Evolutionary conservation across 129 eudicot genomes (phyloP).

Genomic region (Lactuca saligna): DNA sequence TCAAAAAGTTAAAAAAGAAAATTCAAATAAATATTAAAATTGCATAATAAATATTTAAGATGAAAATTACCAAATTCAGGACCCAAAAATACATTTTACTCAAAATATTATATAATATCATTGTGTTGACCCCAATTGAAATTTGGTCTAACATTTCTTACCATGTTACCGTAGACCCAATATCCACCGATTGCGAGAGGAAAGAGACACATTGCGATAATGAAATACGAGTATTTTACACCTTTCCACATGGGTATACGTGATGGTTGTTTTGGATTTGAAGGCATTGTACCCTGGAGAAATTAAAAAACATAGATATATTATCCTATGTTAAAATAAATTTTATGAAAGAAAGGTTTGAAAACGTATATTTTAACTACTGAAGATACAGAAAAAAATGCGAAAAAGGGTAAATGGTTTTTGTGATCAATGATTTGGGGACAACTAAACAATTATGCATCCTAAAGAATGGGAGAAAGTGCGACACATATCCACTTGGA

Average conservation of each 20-base stretch:
- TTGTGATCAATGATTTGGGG: constrained; percentile 15
- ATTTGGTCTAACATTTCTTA: constrained; percentile 11
- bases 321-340: background rate
- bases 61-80: background rate
- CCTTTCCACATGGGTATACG: constrained; percentile 56
- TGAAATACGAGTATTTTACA: constrained; percentile 36
- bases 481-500: background rate
- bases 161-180: constrained; percentile 55
- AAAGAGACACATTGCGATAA: constrained; percentile 46
- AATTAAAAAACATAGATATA: background rate
- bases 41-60: too few species aligned
- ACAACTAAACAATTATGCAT: constrained; percentile 1
- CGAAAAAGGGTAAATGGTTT: background rate
- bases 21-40: too few species aligned
- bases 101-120: too few species aligned
- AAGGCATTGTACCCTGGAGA: constrained; percentile 55
- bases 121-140: background rate
- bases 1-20: too few species aligned
- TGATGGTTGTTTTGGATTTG: constrained; percentile 43
- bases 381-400: background rate
- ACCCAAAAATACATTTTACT: background rate
- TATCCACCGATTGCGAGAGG: constrained; percentile 55
- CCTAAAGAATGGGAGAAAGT: background rate
- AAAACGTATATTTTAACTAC: background rate
- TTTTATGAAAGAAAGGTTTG: background rate